phyloP scores from a whole-genome alignment of 1,139 yeast species.

The Taphrina pruni region DNA sequence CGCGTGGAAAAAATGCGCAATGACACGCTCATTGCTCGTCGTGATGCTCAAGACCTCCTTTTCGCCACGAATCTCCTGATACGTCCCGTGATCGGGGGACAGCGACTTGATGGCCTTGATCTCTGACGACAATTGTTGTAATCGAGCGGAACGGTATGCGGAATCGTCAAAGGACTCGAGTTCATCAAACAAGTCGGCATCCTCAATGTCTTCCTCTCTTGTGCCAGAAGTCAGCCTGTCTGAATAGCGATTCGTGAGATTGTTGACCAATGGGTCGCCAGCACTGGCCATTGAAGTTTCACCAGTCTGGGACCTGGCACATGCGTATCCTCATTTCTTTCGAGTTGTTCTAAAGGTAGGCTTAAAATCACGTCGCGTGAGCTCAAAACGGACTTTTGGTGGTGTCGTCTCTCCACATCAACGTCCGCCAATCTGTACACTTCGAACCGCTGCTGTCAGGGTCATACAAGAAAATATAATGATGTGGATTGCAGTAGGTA shows the following conservation, averaged over 20 bases:
- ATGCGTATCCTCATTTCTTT: no score
- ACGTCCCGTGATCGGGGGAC: conserved; percentile 55
- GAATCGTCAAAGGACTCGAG: conserved; percentile 55
- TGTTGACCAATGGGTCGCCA: conserved; percentile 29
- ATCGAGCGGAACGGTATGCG: conserved; percentile 74
- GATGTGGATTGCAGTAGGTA: no score
- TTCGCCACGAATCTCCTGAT: conserved; percentile 58
- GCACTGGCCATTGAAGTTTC: conserved; percentile 19
- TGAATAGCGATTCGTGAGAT: conserved; percentile 24
- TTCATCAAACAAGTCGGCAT: conserved; percentile 37
- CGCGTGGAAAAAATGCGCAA: conserved; percentile 71
- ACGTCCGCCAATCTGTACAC: no score
- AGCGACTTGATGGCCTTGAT: conserved; percentile 54
- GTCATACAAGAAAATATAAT: no score
- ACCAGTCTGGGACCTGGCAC: background rate
- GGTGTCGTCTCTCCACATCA: no score
- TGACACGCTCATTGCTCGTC: conserved; percentile 55
- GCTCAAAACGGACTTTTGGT: background rate
- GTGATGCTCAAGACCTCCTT: conserved; percentile 63
- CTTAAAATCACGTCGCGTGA: conserved; percentile 2
- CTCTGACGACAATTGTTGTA: conserved; percentile 62
- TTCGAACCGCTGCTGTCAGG: no score
- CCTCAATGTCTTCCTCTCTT: conserved; percentile 32
- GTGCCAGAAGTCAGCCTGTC: conserved; percentile 24
- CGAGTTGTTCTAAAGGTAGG: no score